These are phyloP conservation scores for Apiospora malaysiana DNA, from an alignment of 2,329 filamentous ascomycete species.

Conservation along the genomic window DNA sequence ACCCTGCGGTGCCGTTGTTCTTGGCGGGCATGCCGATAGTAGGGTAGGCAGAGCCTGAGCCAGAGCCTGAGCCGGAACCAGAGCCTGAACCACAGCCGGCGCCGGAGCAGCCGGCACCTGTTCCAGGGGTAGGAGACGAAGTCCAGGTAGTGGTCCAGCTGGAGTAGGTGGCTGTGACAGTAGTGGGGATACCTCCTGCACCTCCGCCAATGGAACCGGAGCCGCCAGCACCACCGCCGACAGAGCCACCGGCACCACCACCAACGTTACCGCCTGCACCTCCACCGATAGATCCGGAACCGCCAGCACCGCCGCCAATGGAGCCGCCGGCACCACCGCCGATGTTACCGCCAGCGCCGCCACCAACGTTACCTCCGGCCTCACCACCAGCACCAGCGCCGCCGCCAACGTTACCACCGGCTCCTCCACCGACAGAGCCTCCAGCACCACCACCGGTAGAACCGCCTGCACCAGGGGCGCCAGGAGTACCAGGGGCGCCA, in stretches of 20 bases:
- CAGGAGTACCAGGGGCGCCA: background rate
- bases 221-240: background rate
- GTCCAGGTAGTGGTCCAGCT: conserved; percentile 19
- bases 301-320: background rate
- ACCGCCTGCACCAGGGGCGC: background rate
- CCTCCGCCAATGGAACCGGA: conserved; percentile 13
- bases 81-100: background rate
- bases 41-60: conserved; percentile 10
- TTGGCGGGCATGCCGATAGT: conserved; percentile 1
- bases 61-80: background rate
- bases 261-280: background rate
- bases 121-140: background rate
- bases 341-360: background rate
- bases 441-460: background rate
- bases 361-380: background rate
- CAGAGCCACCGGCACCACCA: background rate
- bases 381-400: conserved; percentile 3
- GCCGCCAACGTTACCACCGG: background rate
- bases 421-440: background rate
- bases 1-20: background rate
- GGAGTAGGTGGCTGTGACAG: background rate
- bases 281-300: conserved; percentile 1
- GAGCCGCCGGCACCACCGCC: background rate
- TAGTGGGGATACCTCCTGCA: background rate
- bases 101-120: background rate